phyloP scores from a whole-genome alignment of 495 filamentous ascomycete species.

The Aspergillus ellipticus region DNA sequence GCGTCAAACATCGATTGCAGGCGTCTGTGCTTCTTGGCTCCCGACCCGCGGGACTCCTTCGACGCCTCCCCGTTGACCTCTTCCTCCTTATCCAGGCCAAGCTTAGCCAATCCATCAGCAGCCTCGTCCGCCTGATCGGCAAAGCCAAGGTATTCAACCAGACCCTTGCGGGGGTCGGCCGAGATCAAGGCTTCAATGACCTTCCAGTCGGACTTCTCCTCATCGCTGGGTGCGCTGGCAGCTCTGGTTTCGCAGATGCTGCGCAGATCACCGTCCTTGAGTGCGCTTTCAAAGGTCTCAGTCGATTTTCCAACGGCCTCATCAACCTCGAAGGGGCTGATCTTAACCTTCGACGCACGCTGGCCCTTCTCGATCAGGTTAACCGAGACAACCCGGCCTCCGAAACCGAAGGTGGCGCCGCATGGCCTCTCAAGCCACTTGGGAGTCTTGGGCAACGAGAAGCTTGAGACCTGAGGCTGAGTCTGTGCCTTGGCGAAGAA shows the following conservation, averaged over 20 bases:
- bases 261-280: slow-evolving; percentile 71
- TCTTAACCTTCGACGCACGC: slow-evolving; percentile 71
- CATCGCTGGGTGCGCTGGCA: slow-evolving; percentile 67
- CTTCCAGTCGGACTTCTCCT: slow-evolving; percentile 93
- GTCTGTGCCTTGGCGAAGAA: slow-evolving; percentile 94
- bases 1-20: slow-evolving; percentile 82
- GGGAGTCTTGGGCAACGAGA: slow-evolving; percentile 80
- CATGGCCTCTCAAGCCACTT: slow-evolving; percentile 86
- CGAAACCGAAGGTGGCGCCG: slow-evolving; percentile 91
- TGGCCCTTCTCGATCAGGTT: slow-evolving; percentile 56
- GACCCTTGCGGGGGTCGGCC: slow-evolving; percentile 70
- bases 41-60: slow-evolving; percentile 40
- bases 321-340: slow-evolving; percentile 86
- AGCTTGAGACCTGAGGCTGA: slow-evolving; percentile 82
- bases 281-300: slow-evolving; percentile 77
- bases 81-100: slow-evolving; percentile 40
- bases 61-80: slow-evolving; percentile 48
- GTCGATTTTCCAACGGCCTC: slow-evolving; percentile 78
- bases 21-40: slow-evolving; percentile 55
- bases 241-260: slow-evolving; percentile 80
- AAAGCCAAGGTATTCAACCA: slow-evolving; percentile 87
- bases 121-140: slow-evolving; percentile 53
- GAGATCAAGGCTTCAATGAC: slow-evolving; percentile 87
- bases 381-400: slow-evolving; percentile 85
- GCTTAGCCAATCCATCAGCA: slow-evolving; percentile 44